These are phyloP conservation scores for Colletotrichum siamense DNA, from an alignment of 2,329 filamentous ascomycete genomes.

Conservation along the genomic window DNA sequence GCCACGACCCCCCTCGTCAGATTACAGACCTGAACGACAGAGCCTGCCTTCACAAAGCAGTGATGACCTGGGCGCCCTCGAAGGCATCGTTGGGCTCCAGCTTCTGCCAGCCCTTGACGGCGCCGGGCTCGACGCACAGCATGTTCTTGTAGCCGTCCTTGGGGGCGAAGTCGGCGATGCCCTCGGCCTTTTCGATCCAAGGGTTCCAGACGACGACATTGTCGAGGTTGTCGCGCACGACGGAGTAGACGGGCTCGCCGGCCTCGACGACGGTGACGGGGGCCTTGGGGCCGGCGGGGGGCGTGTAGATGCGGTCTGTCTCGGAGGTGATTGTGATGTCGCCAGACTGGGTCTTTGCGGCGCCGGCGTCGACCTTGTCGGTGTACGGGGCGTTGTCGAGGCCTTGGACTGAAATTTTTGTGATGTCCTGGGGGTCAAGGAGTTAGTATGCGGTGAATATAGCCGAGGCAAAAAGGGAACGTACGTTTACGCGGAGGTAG, in stretches of 20 bases:
- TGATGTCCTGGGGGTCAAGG: constrained; percentile 71
- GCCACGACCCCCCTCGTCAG: background rate
- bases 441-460: background rate
- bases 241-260: constrained; percentile 69
- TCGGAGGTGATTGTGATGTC: constrained; percentile 76
- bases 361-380: constrained; percentile 79
- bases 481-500: constrained; percentile 82
- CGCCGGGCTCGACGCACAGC: constrained; percentile 92
- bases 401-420: constrained; percentile 73
- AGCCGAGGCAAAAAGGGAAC: background rate
- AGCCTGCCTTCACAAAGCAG: background rate
- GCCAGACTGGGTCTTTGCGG: constrained; percentile 68
- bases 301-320: constrained; percentile 88
- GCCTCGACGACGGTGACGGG: constrained; percentile 66
- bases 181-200: constrained; percentile 83
- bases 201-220: constrained; percentile 98
- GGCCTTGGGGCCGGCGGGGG: constrained; percentile 63
- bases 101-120: constrained; percentile 81
- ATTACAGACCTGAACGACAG: background rate
- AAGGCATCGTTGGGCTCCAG: constrained; percentile 79
- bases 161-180: constrained; percentile 86
- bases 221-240: constrained; percentile 83
- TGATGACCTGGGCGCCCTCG: constrained; percentile 65
- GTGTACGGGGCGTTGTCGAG: constrained; percentile 78
- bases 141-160: constrained; percentile 92